Evolutionary conservation across 176 grass and related monocot species (phyloP).

Genomic region (Thinopyrum elongatum): DNA sequence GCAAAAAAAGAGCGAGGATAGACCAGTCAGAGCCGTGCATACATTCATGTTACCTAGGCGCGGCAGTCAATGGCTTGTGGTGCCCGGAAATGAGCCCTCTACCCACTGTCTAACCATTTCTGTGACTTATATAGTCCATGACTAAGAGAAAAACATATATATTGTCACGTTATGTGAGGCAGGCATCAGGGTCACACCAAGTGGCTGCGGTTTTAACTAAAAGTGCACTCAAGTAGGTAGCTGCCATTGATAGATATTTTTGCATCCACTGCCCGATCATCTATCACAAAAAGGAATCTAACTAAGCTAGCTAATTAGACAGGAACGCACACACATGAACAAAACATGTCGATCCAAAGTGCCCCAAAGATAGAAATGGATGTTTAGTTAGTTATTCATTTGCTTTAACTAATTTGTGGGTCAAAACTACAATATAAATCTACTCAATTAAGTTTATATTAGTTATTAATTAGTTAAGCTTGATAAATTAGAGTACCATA

Average conservation of each 20-base stretch:
- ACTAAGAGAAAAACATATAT: neutral
- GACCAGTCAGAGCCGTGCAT: neutral
- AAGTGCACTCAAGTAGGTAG: constrained; percentile 35
- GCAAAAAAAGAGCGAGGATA: too few species aligned
- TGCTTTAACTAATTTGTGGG: neutral
- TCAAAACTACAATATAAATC: neutral
- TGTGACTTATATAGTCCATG: constrained; percentile 45
- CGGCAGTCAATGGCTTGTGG: constrained; percentile 55
- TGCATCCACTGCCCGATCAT: neutral
- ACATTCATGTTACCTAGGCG: neutral
- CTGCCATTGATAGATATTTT: constrained; percentile 31
- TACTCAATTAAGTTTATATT: neutral
- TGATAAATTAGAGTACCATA: neutral
- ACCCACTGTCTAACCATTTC: constrained; percentile 73
- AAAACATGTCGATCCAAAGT: constrained; percentile 5
- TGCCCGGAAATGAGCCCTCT: constrained; percentile 41
- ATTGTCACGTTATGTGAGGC: neutral
- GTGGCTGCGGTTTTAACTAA: constrained; percentile 42
- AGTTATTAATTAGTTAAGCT: neutral
- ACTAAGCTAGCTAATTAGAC: neutral
- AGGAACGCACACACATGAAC: constrained; percentile 22
- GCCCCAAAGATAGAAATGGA: neutral
- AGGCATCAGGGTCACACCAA: constrained; percentile 15
- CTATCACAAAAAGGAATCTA: constrained; percentile 16
- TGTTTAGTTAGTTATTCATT: neutral